Evolutionary conservation across 345 rosid species (phyloP).

Genomic region (Eucalyptus globulus): DNA sequence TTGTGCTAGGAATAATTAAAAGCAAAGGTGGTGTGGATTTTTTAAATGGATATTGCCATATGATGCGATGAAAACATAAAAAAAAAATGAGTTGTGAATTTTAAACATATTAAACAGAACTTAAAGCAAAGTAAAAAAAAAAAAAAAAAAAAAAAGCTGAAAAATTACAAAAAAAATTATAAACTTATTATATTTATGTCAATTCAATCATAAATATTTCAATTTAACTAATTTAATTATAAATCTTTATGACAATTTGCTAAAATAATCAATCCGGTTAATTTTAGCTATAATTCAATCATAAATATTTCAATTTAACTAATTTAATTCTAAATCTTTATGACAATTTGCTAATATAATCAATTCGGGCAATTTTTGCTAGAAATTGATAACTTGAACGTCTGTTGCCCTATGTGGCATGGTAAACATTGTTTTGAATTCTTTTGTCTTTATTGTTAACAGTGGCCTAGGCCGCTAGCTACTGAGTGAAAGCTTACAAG

Average conservation of each 20-base stretch:
- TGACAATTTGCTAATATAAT: accelerated
- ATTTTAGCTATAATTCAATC: too few species aligned
- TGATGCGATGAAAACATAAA: not conserved
- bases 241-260: accelerated
- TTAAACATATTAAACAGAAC: not conserved
- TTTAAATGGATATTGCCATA: not conserved
- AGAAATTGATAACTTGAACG: accelerated
- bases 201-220: too few species aligned
- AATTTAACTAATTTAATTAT: too few species aligned
- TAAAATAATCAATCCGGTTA: accelerated
- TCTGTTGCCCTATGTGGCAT: accelerated
- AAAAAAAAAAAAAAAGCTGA: accelerated
- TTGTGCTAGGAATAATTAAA: not conserved
- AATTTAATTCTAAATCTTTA: too few species aligned
- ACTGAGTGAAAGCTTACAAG: accelerated
- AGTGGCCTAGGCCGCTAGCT: accelerated
- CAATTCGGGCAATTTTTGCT: accelerated
- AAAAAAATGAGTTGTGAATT: not conserved
- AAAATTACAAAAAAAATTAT: too few species aligned
- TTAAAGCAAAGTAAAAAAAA: not conserved
- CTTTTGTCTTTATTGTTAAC: too few species aligned
- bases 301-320: too few species aligned
- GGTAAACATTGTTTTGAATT: too few species aligned
- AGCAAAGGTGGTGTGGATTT: not conserved
- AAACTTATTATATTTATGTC: accelerated